Conservation (phyloP, 495 filamentous ascomycete genomes). For the Talaromyces borbonicus region DNA sequence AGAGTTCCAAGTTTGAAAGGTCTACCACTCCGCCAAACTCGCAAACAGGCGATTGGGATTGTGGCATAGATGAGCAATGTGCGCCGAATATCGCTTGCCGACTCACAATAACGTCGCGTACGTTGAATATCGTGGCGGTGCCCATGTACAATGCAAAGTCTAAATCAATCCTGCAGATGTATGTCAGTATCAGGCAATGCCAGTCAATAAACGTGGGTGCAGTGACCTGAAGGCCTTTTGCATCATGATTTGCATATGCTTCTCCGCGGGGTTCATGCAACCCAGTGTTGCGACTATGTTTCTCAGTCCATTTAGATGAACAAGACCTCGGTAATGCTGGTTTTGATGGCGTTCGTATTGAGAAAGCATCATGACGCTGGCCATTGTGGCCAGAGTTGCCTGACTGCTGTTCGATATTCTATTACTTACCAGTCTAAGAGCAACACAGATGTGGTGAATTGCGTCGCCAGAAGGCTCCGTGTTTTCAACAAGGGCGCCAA, state of each 20-base stretch:
- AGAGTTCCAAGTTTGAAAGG: not conserved
- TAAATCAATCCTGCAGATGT: not conserved
- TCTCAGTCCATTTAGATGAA: constrained; percentile 17
- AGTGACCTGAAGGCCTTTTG: constrained; percentile 2
- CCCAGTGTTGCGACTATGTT: constrained; percentile 16
- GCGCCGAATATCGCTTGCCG: not conserved
- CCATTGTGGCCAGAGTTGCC: constrained; percentile 14
- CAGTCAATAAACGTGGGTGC: not conserved
- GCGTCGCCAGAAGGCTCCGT: constrained; percentile 9
- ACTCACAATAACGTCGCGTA: not conserved
- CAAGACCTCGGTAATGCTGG: constrained; percentile 12
- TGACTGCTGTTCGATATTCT: constrained; percentile 11
- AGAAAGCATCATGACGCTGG: constrained; percentile 13
- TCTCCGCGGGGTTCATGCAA: constrained; percentile 14
- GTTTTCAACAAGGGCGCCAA: constrained; percentile 10
- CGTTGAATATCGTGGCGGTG: constrained; percentile 1
- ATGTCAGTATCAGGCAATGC: not conserved
- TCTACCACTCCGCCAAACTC: no score
- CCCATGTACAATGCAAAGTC: constrained; percentile 5
- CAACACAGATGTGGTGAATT: constrained; percentile 12
- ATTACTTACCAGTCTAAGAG: constrained; percentile 12
- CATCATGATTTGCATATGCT: not conserved
- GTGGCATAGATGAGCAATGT: no score
- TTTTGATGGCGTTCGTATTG: constrained; percentile 17
- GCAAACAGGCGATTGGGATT: no score